Conservation (phyloP, 495 filamentous ascomycete species). For the Penicillium argentinense region DNA sequence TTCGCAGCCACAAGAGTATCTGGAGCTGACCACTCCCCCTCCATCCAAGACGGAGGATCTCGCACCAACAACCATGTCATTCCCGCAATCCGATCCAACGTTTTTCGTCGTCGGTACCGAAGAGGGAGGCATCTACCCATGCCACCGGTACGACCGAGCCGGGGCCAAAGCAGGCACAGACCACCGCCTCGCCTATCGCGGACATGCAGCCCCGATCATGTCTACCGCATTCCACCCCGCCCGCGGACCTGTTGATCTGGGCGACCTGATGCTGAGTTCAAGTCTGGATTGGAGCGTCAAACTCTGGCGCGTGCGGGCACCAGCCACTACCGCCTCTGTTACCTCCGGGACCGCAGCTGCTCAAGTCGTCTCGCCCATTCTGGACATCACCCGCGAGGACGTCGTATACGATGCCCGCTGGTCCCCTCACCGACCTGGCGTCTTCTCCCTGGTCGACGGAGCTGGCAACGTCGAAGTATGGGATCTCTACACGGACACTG, state of each 20-base stretch:
- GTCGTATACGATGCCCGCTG: conserved; percentile 94
- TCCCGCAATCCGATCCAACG: conserved; percentile 92
- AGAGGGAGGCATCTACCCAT: conserved; percentile 92
- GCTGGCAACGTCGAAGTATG: conserved; percentile 92
- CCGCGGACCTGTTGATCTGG: conserved; percentile 88
- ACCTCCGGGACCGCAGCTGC: conserved; percentile 40
- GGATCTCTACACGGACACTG: conserved; percentile 89
- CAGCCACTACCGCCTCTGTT: conserved; percentile 49
- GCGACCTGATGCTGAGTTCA: conserved; percentile 83
- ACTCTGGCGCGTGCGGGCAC: conserved; percentile 86
- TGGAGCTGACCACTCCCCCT: conserved; percentile 81
- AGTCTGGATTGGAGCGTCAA: conserved; percentile 96
- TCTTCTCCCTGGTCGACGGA: conserved; percentile 92
- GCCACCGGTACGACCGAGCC: conserved; percentile 94
- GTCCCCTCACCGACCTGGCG: conserved; percentile 86
- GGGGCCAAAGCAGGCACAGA: conserved; percentile 96
- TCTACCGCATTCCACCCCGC: conserved; percentile 92
- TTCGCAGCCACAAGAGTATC: conserved; percentile 86
- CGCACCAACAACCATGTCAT: conserved; percentile 93
- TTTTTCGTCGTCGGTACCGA: conserved; percentile 97
- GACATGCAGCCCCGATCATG: conserved; percentile 93
- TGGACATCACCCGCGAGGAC: conserved; percentile 90
- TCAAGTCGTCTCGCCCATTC: conserved; percentile 62
- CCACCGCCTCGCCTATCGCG: conserved; percentile 75
- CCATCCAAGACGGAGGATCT: conserved; percentile 92